phyloP scores from a whole-genome alignment of 345 rosid species.

The Populus davidiana region DNA sequence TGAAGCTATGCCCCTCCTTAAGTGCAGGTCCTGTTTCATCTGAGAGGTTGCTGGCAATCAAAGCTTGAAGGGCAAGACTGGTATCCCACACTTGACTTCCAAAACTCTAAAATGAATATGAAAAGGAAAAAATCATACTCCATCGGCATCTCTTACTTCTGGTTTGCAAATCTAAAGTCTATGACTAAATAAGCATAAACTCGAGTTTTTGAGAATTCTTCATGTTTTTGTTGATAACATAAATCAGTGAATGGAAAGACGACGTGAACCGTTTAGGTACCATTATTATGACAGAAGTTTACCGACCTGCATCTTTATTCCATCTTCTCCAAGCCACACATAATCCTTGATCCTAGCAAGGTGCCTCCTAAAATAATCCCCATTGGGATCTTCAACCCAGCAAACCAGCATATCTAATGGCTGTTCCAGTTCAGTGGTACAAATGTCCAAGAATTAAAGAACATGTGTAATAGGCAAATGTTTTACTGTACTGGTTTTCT shows the following conservation, averaged over 20 bases:
- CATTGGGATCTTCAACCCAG: slow-evolving; percentile 35
- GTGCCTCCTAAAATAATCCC: slow-evolving; percentile 21
- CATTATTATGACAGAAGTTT: background rate
- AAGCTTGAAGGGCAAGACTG: slow-evolving; percentile 15
- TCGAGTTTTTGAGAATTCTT: no score
- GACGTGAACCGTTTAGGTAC: no score
- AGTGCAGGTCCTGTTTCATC: slow-evolving; percentile 11
- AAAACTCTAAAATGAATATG: slow-evolving; percentile 9
- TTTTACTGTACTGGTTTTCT: no score
- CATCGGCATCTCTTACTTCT: no score
- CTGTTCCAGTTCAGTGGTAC: slow-evolving; percentile 7
- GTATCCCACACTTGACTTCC: slow-evolving; percentile 27
- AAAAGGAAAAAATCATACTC: background rate
- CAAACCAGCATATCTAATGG: slow-evolving; percentile 29
- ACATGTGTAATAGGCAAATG: no score
- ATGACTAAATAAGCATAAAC: no score
- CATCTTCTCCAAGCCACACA: slow-evolving; percentile 18
- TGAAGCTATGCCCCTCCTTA: slow-evolving; percentile 14
- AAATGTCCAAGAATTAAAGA: no score
- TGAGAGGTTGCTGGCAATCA: slow-evolving; percentile 9
- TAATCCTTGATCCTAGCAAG: slow-evolving; percentile 18
- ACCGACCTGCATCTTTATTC: slow-evolving; percentile 12
- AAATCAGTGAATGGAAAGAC: no score
- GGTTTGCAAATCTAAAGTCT: no score
- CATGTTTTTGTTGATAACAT: no score